Base-by-base conservation (phyloP, 2,329 filamentous ascomycete species). In the Fusarium sp. region DNA sequence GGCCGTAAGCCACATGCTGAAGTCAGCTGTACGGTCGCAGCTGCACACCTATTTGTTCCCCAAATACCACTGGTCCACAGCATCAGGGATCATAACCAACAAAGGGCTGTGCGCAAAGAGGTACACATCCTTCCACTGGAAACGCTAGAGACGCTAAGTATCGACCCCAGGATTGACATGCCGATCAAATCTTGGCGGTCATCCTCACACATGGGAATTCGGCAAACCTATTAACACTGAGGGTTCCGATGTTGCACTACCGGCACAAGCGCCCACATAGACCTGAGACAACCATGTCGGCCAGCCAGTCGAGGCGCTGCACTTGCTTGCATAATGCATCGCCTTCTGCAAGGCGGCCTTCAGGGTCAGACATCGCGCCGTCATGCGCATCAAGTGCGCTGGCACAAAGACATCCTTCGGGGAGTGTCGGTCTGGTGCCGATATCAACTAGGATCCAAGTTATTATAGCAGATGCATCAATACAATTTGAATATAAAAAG, bases 351-450 rank as follows among this genome's bases (percentile, higher is more conserved):
- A 57, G 22, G 43, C 39, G 49, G 43, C 39, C 57, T 33, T 26
- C 22, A 42, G 52, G 42, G 38, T 51, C 54, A 65, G 44, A 28
- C 34, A 33, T 65, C 59, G 31, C 21, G 24, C 33, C 19, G 61
- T 65, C 62, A 65, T 65, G 62, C 40, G 40, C 21, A 42, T 42
- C 21, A 24, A 24, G 14, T 42, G 21, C 40, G 62, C 42, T 65
- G 61, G 46, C 61, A 47, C 26, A 40, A 60, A 24, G 21, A n/a
- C 42, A 51, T 60, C 14, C 9, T n/a, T 44, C 65, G 65, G 65
- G 65, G 65, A 68, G 53, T 65, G 36, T 68, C 65, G 65, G 64
- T 65, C 39, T 44, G 33, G 28, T 38, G 26, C 65, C 59, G 65
- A 40, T 26, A 26, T 33, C 28, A 55, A 15, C 2, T 26, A 22